Base-by-base conservation (phyloP, 352 stramenopile genomes). In the Phytophthora fragariae region DNA sequence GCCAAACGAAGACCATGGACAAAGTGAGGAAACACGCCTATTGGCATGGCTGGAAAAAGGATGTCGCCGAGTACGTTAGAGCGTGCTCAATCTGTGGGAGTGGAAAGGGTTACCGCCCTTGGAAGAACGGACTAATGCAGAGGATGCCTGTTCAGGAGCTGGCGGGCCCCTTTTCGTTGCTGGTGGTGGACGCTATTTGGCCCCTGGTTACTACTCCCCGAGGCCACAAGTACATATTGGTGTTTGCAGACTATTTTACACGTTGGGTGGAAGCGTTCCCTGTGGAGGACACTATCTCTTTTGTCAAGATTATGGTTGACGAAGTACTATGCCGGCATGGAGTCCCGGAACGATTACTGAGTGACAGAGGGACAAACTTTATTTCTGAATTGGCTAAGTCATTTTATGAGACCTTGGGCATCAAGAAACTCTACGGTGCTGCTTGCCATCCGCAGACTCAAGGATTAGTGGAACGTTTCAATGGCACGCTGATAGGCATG, bases 341-440 rank as follows among this genome's bases (percentile, higher is more conserved):
- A 21, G 19, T 59, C 1, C 47, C 60, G 6, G 33, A 12, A 1
- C 60, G 60, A 5, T 29, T 67, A 4, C 8, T 67, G 10, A 67
- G 60, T 17, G 60, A 67, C 14, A 46, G 29, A 5, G 60, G 47
- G 15, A 5, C 21, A 0, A 59, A 67, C 33, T 67, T 67, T 12
- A 59, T n/a, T 3, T 57, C 47, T 1, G 49, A 53, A 5, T n/a
- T 67, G 5, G 35, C 60, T 5, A 57, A 67, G 12, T 57, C 59
- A 1, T 65, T 63, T 3, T 65, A 65, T 5, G 29, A 31, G 4
- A 31, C 29, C 0, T 4, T 31, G 4, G 29, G 60, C 5, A 54
- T 67, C 5, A 67, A 67, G 49, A 67, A 67, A 9, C 31, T 46
- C 2, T 67, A 44, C 19, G 49, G 60, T 1, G 6, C 60, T 0